phyloP scores from a whole-genome alignment of 345 rosid genomes.

The Gossypium turneri region DNA sequence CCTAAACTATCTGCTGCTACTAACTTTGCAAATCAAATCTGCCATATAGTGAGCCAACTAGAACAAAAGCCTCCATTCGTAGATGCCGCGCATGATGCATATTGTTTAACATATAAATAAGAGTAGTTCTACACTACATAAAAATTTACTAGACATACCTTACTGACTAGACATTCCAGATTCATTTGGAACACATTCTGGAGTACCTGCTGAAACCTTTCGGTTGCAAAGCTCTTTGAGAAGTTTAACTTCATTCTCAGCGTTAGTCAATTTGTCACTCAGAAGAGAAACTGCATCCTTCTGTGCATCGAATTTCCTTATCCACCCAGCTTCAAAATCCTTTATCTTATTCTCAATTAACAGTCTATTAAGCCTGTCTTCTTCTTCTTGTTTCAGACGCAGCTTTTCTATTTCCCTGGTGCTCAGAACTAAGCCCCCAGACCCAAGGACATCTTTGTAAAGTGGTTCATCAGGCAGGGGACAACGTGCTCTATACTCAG shows the following conservation, averaged over 20 bases:
- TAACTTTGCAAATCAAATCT: not conserved
- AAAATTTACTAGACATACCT: not conserved
- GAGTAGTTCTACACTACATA: not conserved
- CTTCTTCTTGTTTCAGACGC: conserved; percentile 63
- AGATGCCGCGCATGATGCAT: not conserved
- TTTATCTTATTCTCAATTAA: conserved; percentile 41
- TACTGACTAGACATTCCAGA: conserved; percentile 4
- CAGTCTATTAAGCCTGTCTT: conserved; percentile 41
- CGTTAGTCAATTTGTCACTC: conserved; percentile 27
- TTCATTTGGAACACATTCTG: conserved; percentile 19
- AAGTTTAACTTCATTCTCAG: conserved; percentile 40
- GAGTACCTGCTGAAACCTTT: conserved; percentile 26
- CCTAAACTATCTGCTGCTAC: not conserved
- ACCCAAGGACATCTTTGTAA: conserved; percentile 69
- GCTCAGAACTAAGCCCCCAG: conserved; percentile 78
- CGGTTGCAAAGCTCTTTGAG: conserved; percentile 35
- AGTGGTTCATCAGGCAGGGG: conserved; percentile 54
- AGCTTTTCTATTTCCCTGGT: conserved; percentile 59
- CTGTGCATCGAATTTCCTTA: conserved; percentile 30
- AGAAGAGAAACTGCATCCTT: conserved; percentile 28
- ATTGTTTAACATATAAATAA: conserved; percentile 7
- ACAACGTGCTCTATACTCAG: conserved; percentile 56
- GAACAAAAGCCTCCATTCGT: conserved; percentile 6
- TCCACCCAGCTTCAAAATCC: conserved; percentile 48
- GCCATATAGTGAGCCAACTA: not conserved